phyloP scores from a whole-genome alignment of 2,329 filamentous ascomycete genomes.

The Cadophora gregata region DNA sequence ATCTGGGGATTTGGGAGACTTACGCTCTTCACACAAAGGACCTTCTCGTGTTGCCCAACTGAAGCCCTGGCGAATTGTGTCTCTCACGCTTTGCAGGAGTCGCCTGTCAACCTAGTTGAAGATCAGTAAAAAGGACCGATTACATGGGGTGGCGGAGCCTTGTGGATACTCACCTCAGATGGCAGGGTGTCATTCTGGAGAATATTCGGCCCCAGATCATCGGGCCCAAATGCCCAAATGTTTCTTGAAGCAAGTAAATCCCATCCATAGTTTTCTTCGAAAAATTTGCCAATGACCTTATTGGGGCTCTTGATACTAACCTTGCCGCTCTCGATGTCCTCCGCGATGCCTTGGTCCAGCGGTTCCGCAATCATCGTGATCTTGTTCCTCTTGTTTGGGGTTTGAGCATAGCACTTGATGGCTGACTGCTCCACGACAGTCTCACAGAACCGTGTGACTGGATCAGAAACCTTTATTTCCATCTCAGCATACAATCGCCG shows the following conservation, averaged over 20 bases:
- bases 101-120: slow-evolving; percentile 81
- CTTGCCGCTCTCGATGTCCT: slow-evolving; percentile 89
- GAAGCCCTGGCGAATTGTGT: slow-evolving; percentile 94
- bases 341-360: slow-evolving; percentile 90
- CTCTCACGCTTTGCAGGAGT: slow-evolving; percentile 82
- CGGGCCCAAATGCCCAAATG: slow-evolving; percentile 98
- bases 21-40: slow-evolving; percentile 95
- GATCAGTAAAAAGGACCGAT: slow-evolving; percentile 39
- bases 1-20: slow-evolving; percentile 49
- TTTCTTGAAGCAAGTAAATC: slow-evolving; percentile 92
- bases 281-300: slow-evolving; percentile 93
- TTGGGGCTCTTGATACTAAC: slow-evolving; percentile 94
- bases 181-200: slow-evolving; percentile 96
- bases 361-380: slow-evolving; percentile 98
- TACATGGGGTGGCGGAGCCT: slow-evolving; percentile 12
- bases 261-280: slow-evolving; percentile 97
- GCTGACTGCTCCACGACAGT: slow-evolving; percentile 97
- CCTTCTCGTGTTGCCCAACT: slow-evolving; percentile 96
- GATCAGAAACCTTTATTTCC: slow-evolving; percentile 99
- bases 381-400: slow-evolving; percentile 99
- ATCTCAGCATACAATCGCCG: slow-evolving; percentile 95
- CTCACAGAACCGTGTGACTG: slow-evolving; percentile 96
- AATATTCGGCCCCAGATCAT: slow-evolving; percentile 94
- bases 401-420: slow-evolving; percentile 97
- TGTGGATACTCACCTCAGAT: slow-evolving; percentile 67